Base-by-base conservation (phyloP, 2,329 filamentous ascomycete genomes). In the Fusarium guadeloupense region DNA sequence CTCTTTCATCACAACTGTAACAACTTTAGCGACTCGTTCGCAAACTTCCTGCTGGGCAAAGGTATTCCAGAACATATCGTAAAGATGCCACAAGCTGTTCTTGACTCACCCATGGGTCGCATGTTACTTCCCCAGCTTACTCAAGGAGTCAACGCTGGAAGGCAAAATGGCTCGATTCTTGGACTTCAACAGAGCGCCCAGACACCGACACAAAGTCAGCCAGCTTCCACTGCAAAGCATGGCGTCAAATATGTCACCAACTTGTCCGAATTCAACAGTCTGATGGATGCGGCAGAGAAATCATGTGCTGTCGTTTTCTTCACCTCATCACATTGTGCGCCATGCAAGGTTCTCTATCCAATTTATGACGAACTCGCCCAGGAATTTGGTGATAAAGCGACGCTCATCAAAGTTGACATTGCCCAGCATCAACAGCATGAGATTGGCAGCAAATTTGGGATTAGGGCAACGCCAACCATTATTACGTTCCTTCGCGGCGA, bases 1-100 rank as follows among this genome's bases (percentile, higher is more conserved):
- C 79, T 97, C 6, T 97, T 85, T 74, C 91, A 79, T 68, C 93
- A 97, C 76, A 99, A 99, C 73, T 98, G 94, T 80, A 99, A 98
- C 78, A 97, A 97, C 75, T 99, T 98, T 76, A 92, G 91, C 4
- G 94, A 98, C 71, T 93, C 97, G 59, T 89, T 98, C 65, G 82
- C 92, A 61, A 95, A 91, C 75, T 98, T 98, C 62, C 81, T 98
- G 0, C 80, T 97, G 1, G 94, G 95, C 19, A 90, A 88, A 67
- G 91, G 92, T 4, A 98, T 98, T 56, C 95, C 95, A 0, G 84
- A 88, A 1, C 88, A 96, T 69, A 98, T 99, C 64, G 85, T 86
- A 25, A 92, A 89, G 65, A 88, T 98, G 72, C 94, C 94, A 0
- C 84, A 93, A 69, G 90, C 89, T 1, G 93, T 98, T 9, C 82